These are phyloP conservation scores for Tolypocladium ovalisporum DNA, from an alignment of 2,329 filamentous ascomycete species.

Conservation along the genomic window DNA sequence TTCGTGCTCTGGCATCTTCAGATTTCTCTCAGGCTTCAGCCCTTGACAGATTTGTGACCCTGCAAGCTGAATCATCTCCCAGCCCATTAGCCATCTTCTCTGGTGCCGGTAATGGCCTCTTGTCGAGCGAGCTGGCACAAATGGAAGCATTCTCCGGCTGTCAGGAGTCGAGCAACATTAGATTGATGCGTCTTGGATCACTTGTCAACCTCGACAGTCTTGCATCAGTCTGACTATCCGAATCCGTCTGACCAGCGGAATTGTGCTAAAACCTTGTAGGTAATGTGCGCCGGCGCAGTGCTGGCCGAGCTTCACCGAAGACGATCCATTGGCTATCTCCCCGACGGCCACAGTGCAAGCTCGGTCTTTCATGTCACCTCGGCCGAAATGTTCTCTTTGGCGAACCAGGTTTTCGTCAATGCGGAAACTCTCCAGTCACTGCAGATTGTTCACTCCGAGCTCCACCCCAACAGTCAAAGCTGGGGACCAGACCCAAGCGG, in stretches of 20 bases:
- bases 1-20: slow-evolving; percentile 58
- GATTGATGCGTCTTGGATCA: slow-evolving; percentile 56
- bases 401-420: slow-evolving; percentile 63
- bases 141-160: not conserved
- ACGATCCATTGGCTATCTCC: slow-evolving; percentile 46
- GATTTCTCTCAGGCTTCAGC: slow-evolving; percentile 64
- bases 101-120: not conserved
- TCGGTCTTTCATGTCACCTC: slow-evolving; percentile 44
- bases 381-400: slow-evolving; percentile 66
- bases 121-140: not conserved
- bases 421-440: slow-evolving; percentile 70
- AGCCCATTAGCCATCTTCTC: slow-evolving; percentile 11
- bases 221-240: slow-evolving; percentile 42
- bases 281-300: slow-evolving; percentile 81
- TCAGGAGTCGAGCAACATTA: slow-evolving; percentile 24
- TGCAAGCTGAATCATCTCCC: slow-evolving; percentile 7
- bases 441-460: slow-evolving; percentile 75
- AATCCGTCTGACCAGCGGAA: not conserved
- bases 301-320: slow-evolving; percentile 64
- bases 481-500: slow-evolving; percentile 38
- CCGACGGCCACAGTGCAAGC: slow-evolving; percentile 43
- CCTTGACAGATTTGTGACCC: slow-evolving; percentile 51
- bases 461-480: slow-evolving; percentile 71
- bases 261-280: slow-evolving; percentile 22
- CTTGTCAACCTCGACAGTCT: slow-evolving; percentile 64